phyloP scores from a whole-genome alignment of 2,329 filamentous ascomycete species.

The Venturia pyrina region DNA sequence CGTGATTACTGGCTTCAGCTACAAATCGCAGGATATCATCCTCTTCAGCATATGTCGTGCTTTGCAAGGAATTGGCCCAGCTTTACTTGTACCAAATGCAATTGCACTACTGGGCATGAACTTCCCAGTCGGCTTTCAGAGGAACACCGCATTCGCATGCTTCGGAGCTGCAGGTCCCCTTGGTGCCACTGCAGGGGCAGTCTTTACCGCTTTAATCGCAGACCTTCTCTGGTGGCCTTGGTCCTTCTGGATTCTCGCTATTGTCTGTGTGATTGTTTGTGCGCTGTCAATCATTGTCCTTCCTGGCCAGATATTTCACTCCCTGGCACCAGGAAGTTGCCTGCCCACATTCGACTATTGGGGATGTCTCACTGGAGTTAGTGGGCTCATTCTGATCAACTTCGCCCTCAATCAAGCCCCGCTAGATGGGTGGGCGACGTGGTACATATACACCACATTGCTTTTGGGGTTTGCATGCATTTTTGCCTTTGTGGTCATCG shows the following conservation, averaged over 20 bases:
- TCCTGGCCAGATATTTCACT: constrained; percentile 6
- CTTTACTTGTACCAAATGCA: constrained; percentile 11
- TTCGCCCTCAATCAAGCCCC: constrained; percentile 24
- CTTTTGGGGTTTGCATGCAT: constrained; percentile 21
- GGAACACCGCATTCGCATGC: constrained; percentile 8
- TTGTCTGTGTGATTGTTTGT: constrained; percentile 18
- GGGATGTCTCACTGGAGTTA: constrained; percentile 22
- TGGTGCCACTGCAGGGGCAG: constrained; percentile 8
- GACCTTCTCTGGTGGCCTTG: constrained; percentile 21
- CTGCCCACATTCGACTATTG: constrained; percentile 19
- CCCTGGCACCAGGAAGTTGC: background rate
- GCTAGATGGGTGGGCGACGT: constrained; percentile 21
- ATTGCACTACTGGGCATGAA: constrained; percentile 11
- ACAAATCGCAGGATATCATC: constrained; percentile 31
- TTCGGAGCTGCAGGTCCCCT: constrained; percentile 8
- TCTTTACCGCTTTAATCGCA: constrained; percentile 9
- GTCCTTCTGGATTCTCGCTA: constrained; percentile 22
- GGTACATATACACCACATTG: constrained; percentile 20
- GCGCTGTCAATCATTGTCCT: constrained; percentile 19
- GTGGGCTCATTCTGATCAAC: constrained; percentile 22
- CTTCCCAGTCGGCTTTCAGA: constrained; percentile 9
- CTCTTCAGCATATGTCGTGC: constrained; percentile 44
- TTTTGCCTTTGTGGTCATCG: constrained; percentile 21
- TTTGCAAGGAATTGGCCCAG: constrained; percentile 37
- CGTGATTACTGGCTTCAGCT: constrained; percentile 25